Evolutionary conservation across 345 rosid genomes (phyloP), one percentile per base, ranked within the genome.

Genomic region (Physaria fendleri): DNA sequence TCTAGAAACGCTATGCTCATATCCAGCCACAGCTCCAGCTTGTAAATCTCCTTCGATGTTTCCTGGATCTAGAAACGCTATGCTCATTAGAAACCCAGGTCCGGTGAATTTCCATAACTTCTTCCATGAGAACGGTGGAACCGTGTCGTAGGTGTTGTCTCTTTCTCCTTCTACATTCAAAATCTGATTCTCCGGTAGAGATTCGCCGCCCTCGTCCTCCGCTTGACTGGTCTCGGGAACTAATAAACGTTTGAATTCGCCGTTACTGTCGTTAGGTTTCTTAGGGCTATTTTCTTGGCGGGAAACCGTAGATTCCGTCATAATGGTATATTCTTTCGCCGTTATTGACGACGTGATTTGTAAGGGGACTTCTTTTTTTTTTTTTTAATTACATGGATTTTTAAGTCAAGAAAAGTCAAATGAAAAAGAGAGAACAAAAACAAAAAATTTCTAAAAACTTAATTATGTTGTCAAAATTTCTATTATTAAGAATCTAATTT

Each of bases 1-100:
- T 91, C 98, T 57, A 91, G 40, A 40, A 91, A 88, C 30, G 90
- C 98, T 13, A 91, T 88, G 81, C 95, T 83, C 96, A 91, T 91
- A n/a, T n/a, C 98, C 96, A 5, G 95, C 98, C 6, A 84, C 76
- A 10, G 95, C 92, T 14, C 98, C 96, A 13, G 95, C 87, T 81
- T 91, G 98, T 23, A 91, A 81, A 80, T 84, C 96, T 3, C 98
- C 98, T 51, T 91, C 98, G 32, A 91, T 67, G 74, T 88, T 91
- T 44, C 96, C 98, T 15, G 95, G 98, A 79, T 91, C 98, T 57
- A 91, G 40, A 40, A 91, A 88, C 30, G 90, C 98, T 13, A 91
- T 88, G 81, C 95, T 83, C 96, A 91, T 91, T 9, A 91, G 73
- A 53, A 91, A 91, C 8, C 98, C 98, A 2, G 98, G 98, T 30